Percentiles rank a stretch among this genome's conserved stretches.
phyloP scores from a whole-genome alignment of 495 filamentous ascomycete genomes.

The Daldinia caldariorum region DNA sequence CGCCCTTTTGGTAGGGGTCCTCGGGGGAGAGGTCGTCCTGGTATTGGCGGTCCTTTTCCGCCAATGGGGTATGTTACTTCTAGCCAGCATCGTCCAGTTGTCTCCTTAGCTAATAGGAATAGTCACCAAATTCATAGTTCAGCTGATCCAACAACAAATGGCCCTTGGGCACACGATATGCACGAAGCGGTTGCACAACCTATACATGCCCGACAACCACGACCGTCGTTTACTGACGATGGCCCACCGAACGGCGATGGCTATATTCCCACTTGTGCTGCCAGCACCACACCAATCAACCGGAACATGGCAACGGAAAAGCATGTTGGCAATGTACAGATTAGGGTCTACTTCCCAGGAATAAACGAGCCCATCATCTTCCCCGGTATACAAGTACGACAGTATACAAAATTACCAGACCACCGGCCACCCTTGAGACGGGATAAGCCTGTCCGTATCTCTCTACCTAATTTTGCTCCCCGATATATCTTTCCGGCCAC shows the following conservation, averaged over 20 bases:
- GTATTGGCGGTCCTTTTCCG: slow-evolving; percentile 63
- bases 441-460: slow-evolving; percentile 96
- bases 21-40: slow-evolving; percentile 62
- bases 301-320: slow-evolving; percentile 66
- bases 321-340: slow-evolving; percentile 79
- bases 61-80: slow-evolving; percentile 64
- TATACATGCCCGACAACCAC: slow-evolving; percentile 48
- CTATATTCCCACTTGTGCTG: slow-evolving; percentile 55
- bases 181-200: slow-evolving; percentile 79
- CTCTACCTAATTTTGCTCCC: slow-evolving; percentile 77
- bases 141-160: slow-evolving; percentile 68
- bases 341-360: slow-evolving; percentile 79
- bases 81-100: slow-evolving; percentile 19
- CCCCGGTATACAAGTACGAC: slow-evolving; percentile 76
- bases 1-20: slow-evolving; percentile 72
- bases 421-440: slow-evolving; percentile 93
- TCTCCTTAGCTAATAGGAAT: slow-evolving; percentile 44
- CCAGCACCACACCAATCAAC: slow-evolving; percentile 61
- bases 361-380: slow-evolving; percentile 78
- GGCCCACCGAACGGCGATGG: slow-evolving; percentile 58
- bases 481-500: slow-evolving; percentile 90
- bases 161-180: slow-evolving; percentile 93
- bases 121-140: slow-evolving; percentile 58
- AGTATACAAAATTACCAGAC: slow-evolving; percentile 92
- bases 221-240: slow-evolving; percentile 51